phyloP scores from a whole-genome alignment of 1,139 yeast genomes.

The Sugiyamaella pinicola region DNA sequence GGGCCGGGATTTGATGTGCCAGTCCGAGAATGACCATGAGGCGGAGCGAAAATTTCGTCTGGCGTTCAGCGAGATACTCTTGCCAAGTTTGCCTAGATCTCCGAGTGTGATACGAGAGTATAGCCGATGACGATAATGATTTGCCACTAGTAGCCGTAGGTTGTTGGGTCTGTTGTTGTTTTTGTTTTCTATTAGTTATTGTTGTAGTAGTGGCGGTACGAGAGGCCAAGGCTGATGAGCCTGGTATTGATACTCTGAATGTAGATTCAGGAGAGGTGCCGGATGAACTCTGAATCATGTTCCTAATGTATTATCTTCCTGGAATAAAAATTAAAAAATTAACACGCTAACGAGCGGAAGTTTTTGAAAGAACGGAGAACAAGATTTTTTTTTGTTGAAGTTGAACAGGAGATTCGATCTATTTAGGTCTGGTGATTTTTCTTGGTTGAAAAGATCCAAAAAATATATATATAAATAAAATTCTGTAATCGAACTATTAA shows the following conservation, averaged over 20 bases:
- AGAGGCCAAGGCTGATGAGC: constrained; percentile 10
- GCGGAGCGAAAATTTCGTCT: constrained; percentile 26
- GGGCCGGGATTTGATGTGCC: constrained; percentile 30
- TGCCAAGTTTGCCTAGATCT: constrained; percentile 26
- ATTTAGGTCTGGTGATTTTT: too few species aligned
- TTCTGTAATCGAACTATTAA: too few species aligned
- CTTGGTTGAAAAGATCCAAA: too few species aligned
- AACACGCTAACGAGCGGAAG: too few species aligned
- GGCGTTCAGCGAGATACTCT: constrained; percentile 29
- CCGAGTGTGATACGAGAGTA: constrained; percentile 7
- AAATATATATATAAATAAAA: too few species aligned
- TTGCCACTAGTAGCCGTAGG: not conserved
- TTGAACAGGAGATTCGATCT: too few species aligned
- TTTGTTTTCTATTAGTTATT: not conserved
- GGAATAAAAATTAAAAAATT: too few species aligned
- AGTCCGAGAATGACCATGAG: constrained; percentile 25
- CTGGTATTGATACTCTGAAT: constrained; percentile 19
- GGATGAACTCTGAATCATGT: constrained; percentile 15
- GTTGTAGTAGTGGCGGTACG: not conserved
- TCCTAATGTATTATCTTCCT: too few species aligned
- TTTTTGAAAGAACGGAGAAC: too few species aligned
- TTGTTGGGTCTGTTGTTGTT: not conserved
- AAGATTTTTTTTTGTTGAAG: too few species aligned
- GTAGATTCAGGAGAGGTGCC: constrained; percentile 16
- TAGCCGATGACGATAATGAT: constrained; percentile 9